Conservation (phyloP, 495 filamentous ascomycete species). For the Sabuloglossum arenarium region DNA sequence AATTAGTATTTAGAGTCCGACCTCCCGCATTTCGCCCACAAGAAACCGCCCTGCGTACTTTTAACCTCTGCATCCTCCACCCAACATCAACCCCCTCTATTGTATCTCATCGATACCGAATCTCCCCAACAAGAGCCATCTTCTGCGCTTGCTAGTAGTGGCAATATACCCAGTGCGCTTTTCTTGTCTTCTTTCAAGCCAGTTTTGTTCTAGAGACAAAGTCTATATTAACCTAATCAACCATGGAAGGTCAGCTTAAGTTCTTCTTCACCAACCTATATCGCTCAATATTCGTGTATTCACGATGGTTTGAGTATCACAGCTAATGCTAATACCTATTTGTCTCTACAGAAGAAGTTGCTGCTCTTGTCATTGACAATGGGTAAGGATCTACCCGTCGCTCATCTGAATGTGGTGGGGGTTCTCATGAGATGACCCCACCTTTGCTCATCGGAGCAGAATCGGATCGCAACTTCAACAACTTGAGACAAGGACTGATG, state of each 20-base stretch:
- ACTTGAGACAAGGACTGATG: conserved; percentile 24
- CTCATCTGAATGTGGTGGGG: conserved; percentile 10
- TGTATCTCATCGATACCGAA: not conserved
- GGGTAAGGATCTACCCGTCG: conserved; percentile 46
- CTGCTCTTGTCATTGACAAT: conserved; percentile 99
- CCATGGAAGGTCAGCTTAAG: conserved; percentile 58
- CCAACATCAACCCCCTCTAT: not conserved
- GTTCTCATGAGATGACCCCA: not conserved
- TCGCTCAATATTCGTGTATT: not conserved
- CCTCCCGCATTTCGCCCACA: conserved; percentile 1
- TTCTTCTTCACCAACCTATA: conserved; percentile 7
- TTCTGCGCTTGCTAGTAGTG: not conserved
- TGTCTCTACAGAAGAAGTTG: conserved; percentile 75
- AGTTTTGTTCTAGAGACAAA: conserved; percentile 1
- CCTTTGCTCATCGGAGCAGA: not conserved
- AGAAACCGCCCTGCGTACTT: conserved; percentile 1
- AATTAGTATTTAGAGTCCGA: not conserved
- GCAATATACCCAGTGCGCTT: conserved; percentile 1
- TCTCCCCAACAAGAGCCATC: not conserved
- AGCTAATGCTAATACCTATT: not conserved
- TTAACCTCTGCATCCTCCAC: not conserved
- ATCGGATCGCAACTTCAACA: not conserved
- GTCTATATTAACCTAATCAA: conserved; percentile 18
- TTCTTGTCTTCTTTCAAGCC: conserved; percentile 1
- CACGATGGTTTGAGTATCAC: not conserved